These are phyloP conservation scores for Kalmanozyma brasiliensis DNA, from an alignment of 1,284 basidiomycete species.

Conservation along the genomic window DNA sequence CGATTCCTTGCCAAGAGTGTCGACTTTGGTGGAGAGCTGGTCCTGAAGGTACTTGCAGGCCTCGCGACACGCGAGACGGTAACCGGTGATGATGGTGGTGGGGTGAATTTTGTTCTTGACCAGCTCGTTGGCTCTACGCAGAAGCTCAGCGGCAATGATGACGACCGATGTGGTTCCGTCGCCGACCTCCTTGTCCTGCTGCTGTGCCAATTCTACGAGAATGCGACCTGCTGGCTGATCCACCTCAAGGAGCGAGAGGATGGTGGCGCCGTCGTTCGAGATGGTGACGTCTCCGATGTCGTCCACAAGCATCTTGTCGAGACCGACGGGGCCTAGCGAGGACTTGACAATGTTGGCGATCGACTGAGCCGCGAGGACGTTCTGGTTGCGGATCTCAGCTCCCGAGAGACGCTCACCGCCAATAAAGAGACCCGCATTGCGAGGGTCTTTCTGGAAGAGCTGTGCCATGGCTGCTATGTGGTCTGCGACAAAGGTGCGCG, in stretches of 20 bases:
- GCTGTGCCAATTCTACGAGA: slow-evolving; percentile 97
- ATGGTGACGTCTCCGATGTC: slow-evolving; percentile 99
- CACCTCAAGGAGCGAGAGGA: slow-evolving; percentile 89
- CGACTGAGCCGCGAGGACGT: slow-evolving; percentile 90
- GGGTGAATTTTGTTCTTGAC: slow-evolving; percentile 99
- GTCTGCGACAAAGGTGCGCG: neutral
- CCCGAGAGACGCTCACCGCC: slow-evolving; percentile 93
- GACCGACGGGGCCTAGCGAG: slow-evolving; percentile 87
- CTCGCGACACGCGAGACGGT: slow-evolving; percentile 94
- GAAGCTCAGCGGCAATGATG: slow-evolving; percentile 93
- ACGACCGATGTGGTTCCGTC: slow-evolving; percentile 99
- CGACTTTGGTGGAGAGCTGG: slow-evolving; percentile 94
- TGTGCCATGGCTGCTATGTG: slow-evolving; percentile 57
- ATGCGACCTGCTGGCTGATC: slow-evolving; percentile 92
- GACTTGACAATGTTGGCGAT: slow-evolving; percentile 99
- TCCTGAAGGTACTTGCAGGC: slow-evolving; percentile 99
- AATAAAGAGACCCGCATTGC: slow-evolving; percentile 74
- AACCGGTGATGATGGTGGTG: slow-evolving; percentile 98
- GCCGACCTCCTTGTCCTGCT: slow-evolving; percentile 99
- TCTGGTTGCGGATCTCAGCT: slow-evolving; percentile 92
- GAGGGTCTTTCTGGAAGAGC: slow-evolving; percentile 66
- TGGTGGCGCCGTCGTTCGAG: slow-evolving; percentile 99
- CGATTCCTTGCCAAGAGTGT: slow-evolving; percentile 87
- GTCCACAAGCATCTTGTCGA: slow-evolving; percentile 83
- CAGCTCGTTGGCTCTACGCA: slow-evolving; percentile 95